phyloP scores from a whole-genome alignment of 2,329 filamentous ascomycete species.

The Acrocalymma vagum region DNA sequence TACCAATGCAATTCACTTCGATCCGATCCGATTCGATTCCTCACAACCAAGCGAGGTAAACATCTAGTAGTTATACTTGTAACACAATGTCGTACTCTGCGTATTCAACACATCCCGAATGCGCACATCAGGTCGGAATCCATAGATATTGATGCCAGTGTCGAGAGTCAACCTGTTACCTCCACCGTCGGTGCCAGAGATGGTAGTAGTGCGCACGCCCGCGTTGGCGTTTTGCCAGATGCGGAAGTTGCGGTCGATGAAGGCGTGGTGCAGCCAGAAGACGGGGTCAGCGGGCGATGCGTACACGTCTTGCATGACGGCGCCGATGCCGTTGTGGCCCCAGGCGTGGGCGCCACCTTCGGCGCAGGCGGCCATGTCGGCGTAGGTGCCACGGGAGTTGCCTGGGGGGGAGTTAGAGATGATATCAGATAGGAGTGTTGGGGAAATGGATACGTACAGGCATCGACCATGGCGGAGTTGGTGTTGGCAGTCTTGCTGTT shows the following conservation, averaged over 20 bases:
- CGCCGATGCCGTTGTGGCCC: constrained; percentile 46
- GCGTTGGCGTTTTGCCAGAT: constrained; percentile 56
- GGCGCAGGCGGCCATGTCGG: constrained; percentile 38
- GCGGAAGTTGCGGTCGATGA: constrained; percentile 60
- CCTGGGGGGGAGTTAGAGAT: too few species aligned
- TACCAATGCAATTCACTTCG: too few species aligned
- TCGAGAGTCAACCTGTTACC: constrained; percentile 36
- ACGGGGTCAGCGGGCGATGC: constrained; percentile 45
- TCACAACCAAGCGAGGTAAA: too few species aligned
- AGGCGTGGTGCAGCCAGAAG: constrained; percentile 61
- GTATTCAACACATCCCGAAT: constrained; percentile 43
- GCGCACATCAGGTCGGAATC: constrained; percentile 32
- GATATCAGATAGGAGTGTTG: too few species aligned
- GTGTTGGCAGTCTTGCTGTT: constrained; percentile 34
- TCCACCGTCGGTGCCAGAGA: constrained; percentile 50
- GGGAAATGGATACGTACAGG: too few species aligned
- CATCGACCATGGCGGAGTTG: constrained; percentile 34
- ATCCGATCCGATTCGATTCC: too few species aligned
- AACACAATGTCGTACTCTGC: constrained; percentile 33
- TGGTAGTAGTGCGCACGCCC: constrained; percentile 28
- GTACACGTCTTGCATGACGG: constrained; percentile 43
- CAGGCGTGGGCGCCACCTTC: constrained; percentile 43
- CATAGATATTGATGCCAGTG: constrained; percentile 35
- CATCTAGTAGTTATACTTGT: constrained; percentile 46
- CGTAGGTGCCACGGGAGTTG: constrained; percentile 30